Conservation (phyloP, 345 rosid species). For the Angophora floribunda region DNA sequence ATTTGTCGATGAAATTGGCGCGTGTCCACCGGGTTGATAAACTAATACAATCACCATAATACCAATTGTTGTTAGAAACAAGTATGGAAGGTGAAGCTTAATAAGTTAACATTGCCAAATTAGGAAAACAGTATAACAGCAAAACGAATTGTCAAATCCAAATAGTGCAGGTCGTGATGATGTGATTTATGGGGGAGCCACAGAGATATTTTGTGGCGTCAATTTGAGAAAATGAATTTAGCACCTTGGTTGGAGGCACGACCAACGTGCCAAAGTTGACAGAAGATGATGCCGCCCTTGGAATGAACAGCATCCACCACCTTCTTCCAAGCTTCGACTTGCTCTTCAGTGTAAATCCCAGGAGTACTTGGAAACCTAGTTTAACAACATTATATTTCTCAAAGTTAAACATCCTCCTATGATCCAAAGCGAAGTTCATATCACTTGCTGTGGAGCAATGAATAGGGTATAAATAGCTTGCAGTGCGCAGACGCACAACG, state of each 20-base stretch:
- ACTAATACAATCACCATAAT: background rate
- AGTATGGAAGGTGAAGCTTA: background rate
- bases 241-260: slow-evolving; percentile 73
- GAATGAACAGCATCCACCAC: slow-evolving; percentile 76
- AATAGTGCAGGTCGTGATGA: background rate
- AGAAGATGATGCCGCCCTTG: slow-evolving; percentile 66
- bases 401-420: background rate
- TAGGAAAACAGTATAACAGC: background rate
- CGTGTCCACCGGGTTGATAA: slow-evolving; percentile 23
- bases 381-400: background rate
- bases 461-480: background rate
- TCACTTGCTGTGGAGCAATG: background rate
- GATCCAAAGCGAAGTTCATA: background rate
- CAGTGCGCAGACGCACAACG: background rate
- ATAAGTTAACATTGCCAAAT: background rate
- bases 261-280: slow-evolving; percentile 93
- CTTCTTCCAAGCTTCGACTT: slow-evolving; percentile 79
- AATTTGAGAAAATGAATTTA: background rate
- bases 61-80: background rate
- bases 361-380: slow-evolving; percentile 74
- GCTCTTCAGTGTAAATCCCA: slow-evolving; percentile 79
- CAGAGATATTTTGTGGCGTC: background rate
- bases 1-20: slow-evolving; percentile 25
- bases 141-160: background rate
- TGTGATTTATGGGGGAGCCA: background rate